A percentile compares a stretch with the other conserved stretches of the same genome.
phyloP scores from a whole-genome alignment of 176 grass and related monocot species.

The Otatea glauca region DNA sequence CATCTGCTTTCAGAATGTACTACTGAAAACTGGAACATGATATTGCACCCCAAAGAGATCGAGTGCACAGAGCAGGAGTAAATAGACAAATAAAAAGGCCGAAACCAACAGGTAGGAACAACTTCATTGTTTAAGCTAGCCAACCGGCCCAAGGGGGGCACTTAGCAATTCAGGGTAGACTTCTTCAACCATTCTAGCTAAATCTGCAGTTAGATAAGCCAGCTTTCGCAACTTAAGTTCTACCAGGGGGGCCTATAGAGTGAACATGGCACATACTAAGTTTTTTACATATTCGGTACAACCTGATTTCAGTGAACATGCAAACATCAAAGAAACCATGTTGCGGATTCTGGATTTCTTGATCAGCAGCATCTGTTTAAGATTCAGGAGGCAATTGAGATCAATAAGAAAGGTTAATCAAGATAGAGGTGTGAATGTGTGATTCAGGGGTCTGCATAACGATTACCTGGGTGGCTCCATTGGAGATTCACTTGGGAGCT shows the following conservation, averaged over 20 bases:
- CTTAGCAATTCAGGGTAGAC: conserved; percentile 18
- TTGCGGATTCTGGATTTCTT: conserved; percentile 14
- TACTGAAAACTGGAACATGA: not conserved
- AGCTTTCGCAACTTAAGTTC: not conserved
- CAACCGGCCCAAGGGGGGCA: not conserved
- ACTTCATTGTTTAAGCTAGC: conserved; percentile 15
- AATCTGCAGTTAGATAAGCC: conserved; percentile 33
- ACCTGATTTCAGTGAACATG: conserved; percentile 3
- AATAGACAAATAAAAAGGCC: not conserved
- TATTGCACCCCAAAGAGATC: not conserved
- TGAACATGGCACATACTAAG: not conserved
- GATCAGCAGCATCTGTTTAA: conserved; percentile 30
- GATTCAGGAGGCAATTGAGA: not conserved
- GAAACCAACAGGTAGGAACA: not conserved
- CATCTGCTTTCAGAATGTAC: not conserved
- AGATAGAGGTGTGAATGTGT: not conserved
- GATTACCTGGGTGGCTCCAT: conserved; percentile 20
- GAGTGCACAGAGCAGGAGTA: not conserved
- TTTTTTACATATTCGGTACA: conserved; percentile 25
- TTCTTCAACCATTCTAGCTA: conserved; percentile 33
- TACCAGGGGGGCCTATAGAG: not conserved
- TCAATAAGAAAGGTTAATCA: conserved; percentile 17
- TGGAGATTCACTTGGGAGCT: conserved; percentile 57
- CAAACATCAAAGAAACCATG: not conserved
- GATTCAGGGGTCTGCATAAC: not conserved